Base-by-base conservation (phyloP, 331 rosid species). In the Rosa hybrid region DNA sequence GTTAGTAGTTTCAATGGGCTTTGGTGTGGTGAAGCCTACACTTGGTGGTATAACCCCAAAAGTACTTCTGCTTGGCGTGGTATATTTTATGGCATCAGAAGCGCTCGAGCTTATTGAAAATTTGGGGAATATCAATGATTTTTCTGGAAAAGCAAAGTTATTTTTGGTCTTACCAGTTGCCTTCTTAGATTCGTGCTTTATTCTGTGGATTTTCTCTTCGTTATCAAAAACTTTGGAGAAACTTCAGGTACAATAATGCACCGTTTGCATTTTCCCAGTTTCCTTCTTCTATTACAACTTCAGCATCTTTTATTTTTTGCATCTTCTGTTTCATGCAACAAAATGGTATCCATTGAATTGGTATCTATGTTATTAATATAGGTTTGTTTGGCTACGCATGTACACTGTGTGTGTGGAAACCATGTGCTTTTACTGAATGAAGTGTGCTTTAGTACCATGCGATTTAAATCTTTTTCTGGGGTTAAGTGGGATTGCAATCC, bases 1-100 rank as follows among this genome's bases (percentile, higher is more conserved):
- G 82, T 78, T 94, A 84, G 97, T 94, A 63, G 98, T 94, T n/a
- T 92, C 98, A 8, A 94, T 94, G 98, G 98, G 97, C 4, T 94
- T 77, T 45, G 94, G 97, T 5, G 95, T 94, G 34, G 92, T 94
- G 77, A 86, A 85, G 81, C 97, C 97, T 51, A 94, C 97, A 3
- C 97, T 94, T 8, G 98, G 96, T 10, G 94, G 90, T 41, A 82
- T 92, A 71, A 85, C 91, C 18, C 84, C 77, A 2, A 91, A 81
- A 81, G 89, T 94, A 25, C 80, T 87, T 78, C 85, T 89, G 77
- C 94, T 94, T 85, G 97, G 94, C 14, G 63, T 84, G 60, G 60
- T 90, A 7, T 94, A 94, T 77, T 92, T 94, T 68, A 76, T 87
- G 80, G 97, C 98, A 51, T 83, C 94, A 0, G 94, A 92, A 80